Percentiles rank a stretch among this genome's conserved stretches.
Conservation (phyloP, 1,284 basidiomycete species). For the Schizophyllum commune region DNA sequence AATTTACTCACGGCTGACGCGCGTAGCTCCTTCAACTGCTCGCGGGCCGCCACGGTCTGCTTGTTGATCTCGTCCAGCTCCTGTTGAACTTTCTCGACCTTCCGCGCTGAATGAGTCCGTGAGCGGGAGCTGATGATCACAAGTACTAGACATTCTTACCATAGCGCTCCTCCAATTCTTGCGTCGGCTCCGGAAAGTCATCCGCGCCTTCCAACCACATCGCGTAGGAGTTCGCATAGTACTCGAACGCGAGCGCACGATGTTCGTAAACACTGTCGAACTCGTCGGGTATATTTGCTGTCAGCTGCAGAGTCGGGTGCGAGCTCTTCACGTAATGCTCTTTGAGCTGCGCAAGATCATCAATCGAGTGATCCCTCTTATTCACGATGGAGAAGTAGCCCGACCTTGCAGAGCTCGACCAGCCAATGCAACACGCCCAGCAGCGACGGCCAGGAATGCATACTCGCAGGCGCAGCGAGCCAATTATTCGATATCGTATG, state of each 20-base stretch:
- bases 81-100: constrained; percentile 52
- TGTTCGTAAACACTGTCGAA: constrained; percentile 71
- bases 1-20: constrained; percentile 42
- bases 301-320: constrained; percentile 59
- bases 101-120: constrained; percentile 38
- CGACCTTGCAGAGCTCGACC: constrained; percentile 70
- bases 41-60: constrained; percentile 34
- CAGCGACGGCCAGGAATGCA: constrained; percentile 78
- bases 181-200: constrained; percentile 63
- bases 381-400: constrained; percentile 11
- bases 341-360: constrained; percentile 25
- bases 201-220: constrained; percentile 69
- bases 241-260: constrained; percentile 69
- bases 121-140: neutral
- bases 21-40: constrained; percentile 51
- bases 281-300: constrained; percentile 53
- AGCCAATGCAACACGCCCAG: constrained; percentile 85
- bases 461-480: constrained; percentile 77
- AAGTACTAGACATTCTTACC: constrained; percentile 33
- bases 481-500: constrained; percentile 73
- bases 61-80: constrained; percentile 53
- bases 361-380: constrained; percentile 1
- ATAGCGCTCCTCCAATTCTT: constrained; percentile 66
- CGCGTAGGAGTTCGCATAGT: constrained; percentile 62
- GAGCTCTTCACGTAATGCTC: constrained; percentile 50